A percentile compares a stretch with the other conserved stretches of the same genome.
These are phyloP conservation scores for Calendula officinalis DNA, from an alignment of 129 eudicot species.

Conservation along the genomic window DNA sequence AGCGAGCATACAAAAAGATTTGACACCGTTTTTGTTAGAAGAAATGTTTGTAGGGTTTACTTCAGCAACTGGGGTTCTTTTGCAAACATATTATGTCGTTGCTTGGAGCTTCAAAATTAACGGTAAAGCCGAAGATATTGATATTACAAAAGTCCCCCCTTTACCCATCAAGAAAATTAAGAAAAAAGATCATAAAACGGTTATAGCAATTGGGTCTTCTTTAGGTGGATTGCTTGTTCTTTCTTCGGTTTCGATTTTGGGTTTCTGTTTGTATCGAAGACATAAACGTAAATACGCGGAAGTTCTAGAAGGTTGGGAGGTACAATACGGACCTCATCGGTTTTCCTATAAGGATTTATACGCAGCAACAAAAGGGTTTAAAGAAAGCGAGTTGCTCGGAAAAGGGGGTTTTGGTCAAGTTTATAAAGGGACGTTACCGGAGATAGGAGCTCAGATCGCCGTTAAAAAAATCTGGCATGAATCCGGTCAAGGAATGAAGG, in stretches of 20 bases:
- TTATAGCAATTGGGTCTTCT: slow-evolving; percentile 28
- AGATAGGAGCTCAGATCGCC: slow-evolving; percentile 32
- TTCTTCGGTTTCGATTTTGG: not conserved
- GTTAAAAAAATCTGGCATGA: slow-evolving; percentile 52
- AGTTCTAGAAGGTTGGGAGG: slow-evolving; percentile 54
- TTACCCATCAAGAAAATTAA: slow-evolving; percentile 30
- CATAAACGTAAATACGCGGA: slow-evolving; percentile 38
- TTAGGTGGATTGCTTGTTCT: slow-evolving; percentile 17
- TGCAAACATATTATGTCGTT: slow-evolving; percentile 42
- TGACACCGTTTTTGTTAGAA: slow-evolving; percentile 37
- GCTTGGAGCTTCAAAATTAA: slow-evolving; percentile 59
- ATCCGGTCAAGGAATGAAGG: slow-evolving; percentile 52
- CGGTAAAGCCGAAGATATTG: slow-evolving; percentile 43
- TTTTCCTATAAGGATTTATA: slow-evolving; percentile 43
- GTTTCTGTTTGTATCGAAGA: slow-evolving; percentile 16
- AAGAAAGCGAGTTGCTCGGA: slow-evolving; percentile 40
- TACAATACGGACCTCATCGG: slow-evolving; percentile 46
- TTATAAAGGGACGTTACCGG: slow-evolving; percentile 38
- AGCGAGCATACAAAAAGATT: slow-evolving; percentile 24
- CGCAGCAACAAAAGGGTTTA: slow-evolving; percentile 52
- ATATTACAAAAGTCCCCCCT: slow-evolving; percentile 37
- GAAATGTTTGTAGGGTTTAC: slow-evolving; percentile 62
- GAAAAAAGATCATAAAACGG: slow-evolving; percentile 12
- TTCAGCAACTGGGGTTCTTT: slow-evolving; percentile 45
- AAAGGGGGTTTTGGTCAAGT: slow-evolving; percentile 56